Evolutionary conservation across 2,329 filamentous ascomycete genomes (phyloP), one percentile per base, ranked within the genome.

Genomic region (Curvularia sp.): DNA sequence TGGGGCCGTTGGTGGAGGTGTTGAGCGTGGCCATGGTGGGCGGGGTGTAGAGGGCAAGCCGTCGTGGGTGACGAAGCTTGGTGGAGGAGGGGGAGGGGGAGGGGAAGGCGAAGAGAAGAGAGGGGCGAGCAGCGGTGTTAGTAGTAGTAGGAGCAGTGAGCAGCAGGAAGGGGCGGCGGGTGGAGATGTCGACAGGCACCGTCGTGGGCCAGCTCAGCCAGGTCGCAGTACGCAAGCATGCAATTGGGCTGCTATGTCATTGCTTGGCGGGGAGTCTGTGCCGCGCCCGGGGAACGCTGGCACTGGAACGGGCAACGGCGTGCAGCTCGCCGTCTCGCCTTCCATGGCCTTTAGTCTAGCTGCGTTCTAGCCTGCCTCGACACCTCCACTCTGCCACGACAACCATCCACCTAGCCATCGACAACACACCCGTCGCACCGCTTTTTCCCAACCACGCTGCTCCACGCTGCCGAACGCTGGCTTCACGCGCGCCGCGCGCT

Each of bases 21-120:
- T 85, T 84, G 69, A 85, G 80, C 54, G 92, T 77, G 58, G 84
- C 89, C 92, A 98, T 97, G 60, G 88, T 92, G 64, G 50, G 44
- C 62, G 39, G 49, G 47, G 46, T 39, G 55, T 47, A 31, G 62
- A 55, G 63, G 46, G 55, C 55, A 55, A 58, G 62, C 51, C 58
- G 55, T 55, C 18, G 43, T 49, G 49, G 31, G 26, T 24, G 39
- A 56, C 54, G 42, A 53, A 38, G 57, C 53, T 42, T 51, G 47
- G 46, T 33, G 30, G 49, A 24, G 18, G n/a, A 54, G 31, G 38
- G 44, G 13, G 60, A 31, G 41, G 38, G 39, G 55, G 22, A 22
- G 46, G 42, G 38, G 53, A 28, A 49, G 47, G 33, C 24, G 50
- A 49, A 26, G 24, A 26, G 24, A 49, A 46, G 33, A 33, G 42